Percentiles rank a stretch among this genome's conserved stretches.
These are phyloP conservation scores for Strigomonas culicis DNA, from an alignment of 208 protist genomes.

Conservation along the genomic window DNA sequence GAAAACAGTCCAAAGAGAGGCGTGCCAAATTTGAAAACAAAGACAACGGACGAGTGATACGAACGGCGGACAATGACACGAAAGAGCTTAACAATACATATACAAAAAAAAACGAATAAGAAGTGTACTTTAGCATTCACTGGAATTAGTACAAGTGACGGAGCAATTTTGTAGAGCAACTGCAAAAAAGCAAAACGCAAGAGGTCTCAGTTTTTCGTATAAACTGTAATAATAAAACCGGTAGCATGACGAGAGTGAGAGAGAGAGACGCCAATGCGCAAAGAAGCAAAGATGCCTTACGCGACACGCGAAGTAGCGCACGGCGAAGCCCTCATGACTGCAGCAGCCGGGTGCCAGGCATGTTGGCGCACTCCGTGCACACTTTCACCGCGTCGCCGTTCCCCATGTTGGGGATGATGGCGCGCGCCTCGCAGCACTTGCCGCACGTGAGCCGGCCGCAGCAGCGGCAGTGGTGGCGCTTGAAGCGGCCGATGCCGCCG, in stretches of 20 bases:
- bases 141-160: no score
- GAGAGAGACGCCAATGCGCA: neutral
- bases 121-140: no score
- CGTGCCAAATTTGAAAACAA: no score
- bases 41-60: no score
- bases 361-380: slow-evolving; percentile 71
- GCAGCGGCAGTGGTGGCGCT: slow-evolving; percentile 84
- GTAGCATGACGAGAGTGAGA: no score
- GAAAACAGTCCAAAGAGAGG: neutral
- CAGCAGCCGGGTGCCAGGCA: slow-evolving; percentile 3
- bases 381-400: slow-evolving; percentile 61
- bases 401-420: slow-evolving; percentile 57
- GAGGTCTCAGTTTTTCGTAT: neutral
- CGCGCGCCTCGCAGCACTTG: slow-evolving; percentile 49
- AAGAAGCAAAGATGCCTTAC: neutral
- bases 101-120: no score
- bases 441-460: slow-evolving; percentile 78
- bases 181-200: neutral
- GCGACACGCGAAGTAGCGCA: neutral
- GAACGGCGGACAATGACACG: no score
- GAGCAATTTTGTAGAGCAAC: no score
- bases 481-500: slow-evolving; percentile 57
- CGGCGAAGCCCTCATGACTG: neutral
- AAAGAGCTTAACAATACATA: no score
- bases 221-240: neutral